Conservation (phyloP, 1,139 yeast genomes). For the Casaregolazyma suthepensis region DNA sequence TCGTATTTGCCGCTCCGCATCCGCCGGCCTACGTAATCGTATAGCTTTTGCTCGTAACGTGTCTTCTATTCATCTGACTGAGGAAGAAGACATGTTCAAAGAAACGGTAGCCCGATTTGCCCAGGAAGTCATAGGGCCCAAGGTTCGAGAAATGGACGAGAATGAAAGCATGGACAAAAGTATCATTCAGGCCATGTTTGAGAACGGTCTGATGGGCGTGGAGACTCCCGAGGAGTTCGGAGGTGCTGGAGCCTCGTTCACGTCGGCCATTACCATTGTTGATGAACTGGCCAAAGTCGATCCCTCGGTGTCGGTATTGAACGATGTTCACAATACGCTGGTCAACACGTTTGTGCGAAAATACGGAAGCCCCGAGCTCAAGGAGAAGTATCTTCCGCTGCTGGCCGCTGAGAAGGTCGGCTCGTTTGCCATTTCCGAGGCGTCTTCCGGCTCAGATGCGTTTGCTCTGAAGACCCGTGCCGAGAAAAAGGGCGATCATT, state of each 20-base stretch:
- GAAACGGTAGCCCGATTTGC: constrained; percentile 38
- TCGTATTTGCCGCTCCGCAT: not conserved
- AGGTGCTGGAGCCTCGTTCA: constrained; percentile 42
- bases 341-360: constrained; percentile 39
- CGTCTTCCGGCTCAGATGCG: constrained; percentile 43
- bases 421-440: constrained; percentile 38
- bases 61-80: constrained; percentile 29
- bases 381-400: constrained; percentile 37
- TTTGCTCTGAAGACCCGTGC: constrained; percentile 39
- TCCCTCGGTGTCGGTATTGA: constrained; percentile 39
- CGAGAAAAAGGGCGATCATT: constrained; percentile 31
- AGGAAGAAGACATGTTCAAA: constrained; percentile 38
- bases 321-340: constrained; percentile 42
- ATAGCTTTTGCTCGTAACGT: constrained; percentile 14
- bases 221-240: constrained; percentile 42
- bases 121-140: constrained; percentile 37
- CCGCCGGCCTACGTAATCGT: not conserved
- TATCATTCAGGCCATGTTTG: constrained; percentile 36
- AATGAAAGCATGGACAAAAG: constrained; percentile 37
- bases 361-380: constrained; percentile 35
- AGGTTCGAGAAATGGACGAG: constrained; percentile 40
- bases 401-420: constrained; percentile 36
- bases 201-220: constrained; percentile 40
- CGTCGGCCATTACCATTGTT: constrained; percentile 40
- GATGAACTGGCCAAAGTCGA: constrained; percentile 43